These are phyloP conservation scores for Collybia sp. DNA, from an alignment of 768 basidiomycete species.

Conservation along the genomic window DNA sequence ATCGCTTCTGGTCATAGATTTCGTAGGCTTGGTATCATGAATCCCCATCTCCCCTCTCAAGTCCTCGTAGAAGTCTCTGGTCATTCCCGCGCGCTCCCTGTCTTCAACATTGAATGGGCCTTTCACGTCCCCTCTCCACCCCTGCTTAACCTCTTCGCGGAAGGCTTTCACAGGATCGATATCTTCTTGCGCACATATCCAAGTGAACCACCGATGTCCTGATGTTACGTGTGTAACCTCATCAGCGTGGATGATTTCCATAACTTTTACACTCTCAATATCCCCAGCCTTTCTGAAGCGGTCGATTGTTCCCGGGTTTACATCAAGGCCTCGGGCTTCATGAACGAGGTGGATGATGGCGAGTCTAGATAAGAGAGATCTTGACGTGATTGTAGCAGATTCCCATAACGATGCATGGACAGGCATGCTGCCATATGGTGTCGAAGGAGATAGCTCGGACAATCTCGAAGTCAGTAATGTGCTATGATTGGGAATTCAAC, in stretches of 20 bases:
- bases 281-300: conserved; percentile 67
- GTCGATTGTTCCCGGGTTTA: conserved; percentile 77
- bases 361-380: conserved; percentile 65
- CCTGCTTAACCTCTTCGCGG: conserved; percentile 60
- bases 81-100: conserved; percentile 70
- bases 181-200: conserved; percentile 54
- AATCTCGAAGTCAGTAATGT: conserved; percentile 61
- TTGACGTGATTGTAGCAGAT: conserved; percentile 61
- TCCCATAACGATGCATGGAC: conserved; percentile 83
- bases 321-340: conserved; percentile 80
- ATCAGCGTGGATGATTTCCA: conserved; percentile 77
- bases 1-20: conserved; percentile 3
- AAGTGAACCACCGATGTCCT: conserved; percentile 82
- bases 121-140: conserved; percentile 70
- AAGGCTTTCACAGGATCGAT: conserved; percentile 63
- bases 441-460: conserved; percentile 52
- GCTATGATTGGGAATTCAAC: conserved; percentile 15
- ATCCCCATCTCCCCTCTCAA: conserved; percentile 57
- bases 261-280: conserved; percentile 54
- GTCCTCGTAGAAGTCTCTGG: conserved; percentile 65
- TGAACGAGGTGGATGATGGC: conserved; percentile 86
- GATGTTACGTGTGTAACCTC: conserved; percentile 81
- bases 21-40: conserved; percentile 1
- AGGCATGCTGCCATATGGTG: conserved; percentile 68
- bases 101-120: conserved; percentile 82